Conservation (phyloP, 805 yeast species). For the Kluyveromyces lactis region DNA sequence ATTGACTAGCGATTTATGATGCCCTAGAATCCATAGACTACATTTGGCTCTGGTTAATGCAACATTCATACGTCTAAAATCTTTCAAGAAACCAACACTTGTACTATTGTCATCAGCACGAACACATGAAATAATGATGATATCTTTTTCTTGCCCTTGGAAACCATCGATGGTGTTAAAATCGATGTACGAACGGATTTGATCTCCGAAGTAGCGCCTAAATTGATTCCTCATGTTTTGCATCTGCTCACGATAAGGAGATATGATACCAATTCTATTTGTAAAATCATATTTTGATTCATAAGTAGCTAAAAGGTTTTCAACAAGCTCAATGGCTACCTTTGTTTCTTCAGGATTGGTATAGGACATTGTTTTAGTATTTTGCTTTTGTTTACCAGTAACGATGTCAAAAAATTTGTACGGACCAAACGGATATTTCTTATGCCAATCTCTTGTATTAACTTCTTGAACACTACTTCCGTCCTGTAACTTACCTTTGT, state of each 20-base stretch:
- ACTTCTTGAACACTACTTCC: slow-evolving; percentile 62
- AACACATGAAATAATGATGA: slow-evolving; percentile 90
- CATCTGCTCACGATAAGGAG: slow-evolving; percentile 92
- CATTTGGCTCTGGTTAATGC: slow-evolving; percentile 91
- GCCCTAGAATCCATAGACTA: slow-evolving; percentile 89
- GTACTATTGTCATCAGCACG: slow-evolving; percentile 57
- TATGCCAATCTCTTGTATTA: slow-evolving; percentile 74
- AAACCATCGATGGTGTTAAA: slow-evolving; percentile 97
- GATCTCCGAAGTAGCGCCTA: slow-evolving; percentile 48
- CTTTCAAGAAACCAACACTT: slow-evolving; percentile 83
- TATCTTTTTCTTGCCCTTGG: slow-evolving; percentile 96
- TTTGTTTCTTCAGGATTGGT: slow-evolving; percentile 64
- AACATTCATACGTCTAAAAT: slow-evolving; percentile 92
- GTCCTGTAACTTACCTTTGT: slow-evolving; percentile 60
- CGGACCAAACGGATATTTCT: slow-evolving; percentile 48
- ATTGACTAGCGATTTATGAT: slow-evolving; percentile 50
- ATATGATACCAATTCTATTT: slow-evolving; percentile 80
- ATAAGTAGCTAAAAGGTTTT: slow-evolving; percentile 39
- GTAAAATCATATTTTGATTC: slow-evolving; percentile 43
- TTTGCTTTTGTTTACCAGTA: slow-evolving; percentile 58
- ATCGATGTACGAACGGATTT: slow-evolving; percentile 59
- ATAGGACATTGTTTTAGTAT: slow-evolving; percentile 57
- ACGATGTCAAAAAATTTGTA: slow-evolving; percentile 68
- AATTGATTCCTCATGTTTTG: slow-evolving; percentile 50
- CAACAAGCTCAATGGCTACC: slow-evolving; percentile 61